phyloP scores from a whole-genome alignment of 2,329 filamentous ascomycete species.

The Fusarium dlaminii region DNA sequence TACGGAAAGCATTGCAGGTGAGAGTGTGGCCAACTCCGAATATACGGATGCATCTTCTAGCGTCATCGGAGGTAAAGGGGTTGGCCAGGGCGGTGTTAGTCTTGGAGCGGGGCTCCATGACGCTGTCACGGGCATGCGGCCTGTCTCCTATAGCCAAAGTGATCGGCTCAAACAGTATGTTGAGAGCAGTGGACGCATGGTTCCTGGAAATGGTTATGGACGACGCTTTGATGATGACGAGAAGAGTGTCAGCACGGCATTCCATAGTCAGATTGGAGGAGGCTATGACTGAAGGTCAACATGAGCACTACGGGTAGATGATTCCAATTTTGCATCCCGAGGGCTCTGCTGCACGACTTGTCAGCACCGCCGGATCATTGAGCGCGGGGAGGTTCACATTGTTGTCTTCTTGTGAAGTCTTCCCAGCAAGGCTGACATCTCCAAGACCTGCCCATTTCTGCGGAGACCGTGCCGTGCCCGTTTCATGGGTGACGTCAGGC shows the following conservation, averaged over 20 bases:
- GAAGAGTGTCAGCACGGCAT: constrained; percentile 94
- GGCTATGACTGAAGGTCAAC: constrained; percentile 60
- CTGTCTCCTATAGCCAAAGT: constrained; percentile 65
- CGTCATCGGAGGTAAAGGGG: constrained; percentile 77
- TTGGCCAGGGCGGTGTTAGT: constrained; percentile 87
- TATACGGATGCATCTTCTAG: constrained; percentile 85
- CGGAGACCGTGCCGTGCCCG: constrained; percentile 37
- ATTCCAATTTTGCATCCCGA: constrained; percentile 44
- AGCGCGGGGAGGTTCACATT: constrained; percentile 31
- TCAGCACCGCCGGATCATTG: constrained; percentile 32
- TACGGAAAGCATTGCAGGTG: constrained; percentile 84
- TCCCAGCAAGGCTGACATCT: constrained; percentile 33
- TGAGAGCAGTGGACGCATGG: constrained; percentile 80
- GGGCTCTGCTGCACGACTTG: constrained; percentile 39
- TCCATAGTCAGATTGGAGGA: constrained; percentile 89
- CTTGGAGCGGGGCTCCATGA: constrained; percentile 83
- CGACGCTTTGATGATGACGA: constrained; percentile 89
- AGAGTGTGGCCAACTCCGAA: constrained; percentile 92
- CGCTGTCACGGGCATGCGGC: constrained; percentile 71
- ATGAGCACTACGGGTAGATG: constrained; percentile 42
- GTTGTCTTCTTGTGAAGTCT: constrained; percentile 37
- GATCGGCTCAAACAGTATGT: constrained; percentile 96
- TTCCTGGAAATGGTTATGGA: constrained; percentile 73
- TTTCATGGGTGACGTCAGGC: constrained; percentile 33
- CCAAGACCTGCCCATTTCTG: constrained; percentile 26